Conservation (phyloP, 306 rosid genomes). For the Inga leiocalycina region DNA sequence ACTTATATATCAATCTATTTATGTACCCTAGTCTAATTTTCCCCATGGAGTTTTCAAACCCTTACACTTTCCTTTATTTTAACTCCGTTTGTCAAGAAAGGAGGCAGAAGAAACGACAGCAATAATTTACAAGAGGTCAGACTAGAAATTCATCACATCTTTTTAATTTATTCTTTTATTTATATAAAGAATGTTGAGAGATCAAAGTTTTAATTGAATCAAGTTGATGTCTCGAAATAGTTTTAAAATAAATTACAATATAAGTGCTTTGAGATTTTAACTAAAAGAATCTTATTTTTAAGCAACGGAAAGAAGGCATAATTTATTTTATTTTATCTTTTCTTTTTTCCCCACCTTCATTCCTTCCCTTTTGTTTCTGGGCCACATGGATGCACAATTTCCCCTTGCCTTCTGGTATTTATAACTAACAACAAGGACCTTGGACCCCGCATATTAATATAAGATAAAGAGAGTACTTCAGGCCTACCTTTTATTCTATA, state of each 20-base stretch:
- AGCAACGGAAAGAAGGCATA: background rate
- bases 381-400: background rate
- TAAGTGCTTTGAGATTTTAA: background rate
- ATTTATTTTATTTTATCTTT: background rate
- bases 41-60: background rate
- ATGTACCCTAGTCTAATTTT: background rate
- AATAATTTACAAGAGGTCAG: background rate
- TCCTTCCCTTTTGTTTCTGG: background rate
- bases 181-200: background rate
- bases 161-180: background rate
- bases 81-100: background rate
- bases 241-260: background rate
- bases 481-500: no score
- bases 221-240: background rate
- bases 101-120: background rate
- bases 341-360: background rate
- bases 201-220: background rate
- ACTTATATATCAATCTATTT: background rate
- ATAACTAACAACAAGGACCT: background rate
- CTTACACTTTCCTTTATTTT: background rate
- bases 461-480: background rate
- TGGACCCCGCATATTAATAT: background rate
- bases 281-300: background rate
- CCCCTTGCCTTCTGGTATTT: background rate
- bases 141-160: background rate